phyloP scores from a whole-genome alignment of 2,329 filamentous ascomycete species.

The Sporothrix brunneoviolacea region DNA sequence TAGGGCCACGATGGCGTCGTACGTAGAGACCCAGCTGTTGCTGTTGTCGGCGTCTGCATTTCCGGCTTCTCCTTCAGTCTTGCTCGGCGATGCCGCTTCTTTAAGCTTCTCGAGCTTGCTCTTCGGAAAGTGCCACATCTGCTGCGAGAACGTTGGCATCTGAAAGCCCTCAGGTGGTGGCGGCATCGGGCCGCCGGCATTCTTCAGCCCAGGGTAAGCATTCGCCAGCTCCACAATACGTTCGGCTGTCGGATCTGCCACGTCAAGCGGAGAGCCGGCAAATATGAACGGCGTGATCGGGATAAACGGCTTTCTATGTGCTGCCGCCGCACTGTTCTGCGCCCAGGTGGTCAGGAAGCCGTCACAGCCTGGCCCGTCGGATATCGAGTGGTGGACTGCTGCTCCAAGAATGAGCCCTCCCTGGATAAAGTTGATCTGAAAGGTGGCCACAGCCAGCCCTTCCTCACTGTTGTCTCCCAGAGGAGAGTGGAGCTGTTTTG shows the following conservation, averaged over 20 bases:
- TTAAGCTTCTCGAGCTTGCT: conserved; percentile 37
- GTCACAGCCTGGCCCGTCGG: conserved; percentile 22
- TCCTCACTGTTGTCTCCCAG: conserved; percentile 12
- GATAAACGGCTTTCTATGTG: conserved; percentile 14
- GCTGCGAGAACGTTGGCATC: conserved; percentile 10
- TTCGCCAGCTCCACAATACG: not conserved
- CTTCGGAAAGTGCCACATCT: conserved; percentile 35
- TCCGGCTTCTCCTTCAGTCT: too few relatives aligned
- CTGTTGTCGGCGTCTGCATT: conserved; percentile 24
- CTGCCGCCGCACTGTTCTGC: conserved; percentile 20
- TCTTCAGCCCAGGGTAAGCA: conserved; percentile 2
- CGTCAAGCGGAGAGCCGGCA: conserved; percentile 6
- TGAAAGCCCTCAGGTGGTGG: conserved; percentile 11
- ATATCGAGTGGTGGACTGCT: conserved; percentile 24
- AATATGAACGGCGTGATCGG: conserved; percentile 3
- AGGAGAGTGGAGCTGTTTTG: conserved; percentile 14
- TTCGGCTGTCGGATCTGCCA: conserved; percentile 2
- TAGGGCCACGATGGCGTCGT: conserved; percentile 37
- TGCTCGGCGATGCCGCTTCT: conserved; percentile 22
- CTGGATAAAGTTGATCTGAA: conserved; percentile 24
- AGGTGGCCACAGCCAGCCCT: conserved; percentile 15
- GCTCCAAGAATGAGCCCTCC: conserved; percentile 24
- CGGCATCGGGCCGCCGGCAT: conserved; percentile 11
- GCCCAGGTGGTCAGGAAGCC: conserved; percentile 24
- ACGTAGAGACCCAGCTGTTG: conserved; percentile 36